Evolutionary conservation across 352 stramenopile species (phyloP).

Genomic region (Phytophthora vignae): DNA sequence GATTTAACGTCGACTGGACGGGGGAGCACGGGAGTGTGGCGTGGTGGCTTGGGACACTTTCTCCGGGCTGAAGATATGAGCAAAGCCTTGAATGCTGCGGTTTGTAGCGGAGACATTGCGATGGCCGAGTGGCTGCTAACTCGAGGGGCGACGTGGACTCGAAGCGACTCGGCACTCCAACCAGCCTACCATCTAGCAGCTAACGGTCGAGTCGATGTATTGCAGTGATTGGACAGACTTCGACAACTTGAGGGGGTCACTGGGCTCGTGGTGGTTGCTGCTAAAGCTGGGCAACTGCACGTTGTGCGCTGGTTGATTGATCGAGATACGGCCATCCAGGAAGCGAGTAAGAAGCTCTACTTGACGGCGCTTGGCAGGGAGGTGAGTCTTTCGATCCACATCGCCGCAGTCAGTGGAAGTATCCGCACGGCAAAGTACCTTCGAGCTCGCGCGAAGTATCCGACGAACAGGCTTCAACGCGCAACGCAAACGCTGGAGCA

Average conservation of each 20-base stretch:
- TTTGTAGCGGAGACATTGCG: not conserved
- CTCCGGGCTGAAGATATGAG: no score
- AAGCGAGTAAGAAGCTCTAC: not conserved
- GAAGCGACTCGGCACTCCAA: not conserved
- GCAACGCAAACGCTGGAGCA: not conserved
- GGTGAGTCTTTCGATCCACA: not conserved
- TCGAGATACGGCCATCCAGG: not conserved
- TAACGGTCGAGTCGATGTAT: not conserved
- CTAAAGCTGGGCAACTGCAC: not conserved
- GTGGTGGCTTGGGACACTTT: not conserved
- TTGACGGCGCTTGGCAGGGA: not conserved
- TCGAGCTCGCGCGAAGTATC: not conserved
- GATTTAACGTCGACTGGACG: not conserved
- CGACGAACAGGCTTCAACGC: not conserved
- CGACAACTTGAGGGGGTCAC: no score
- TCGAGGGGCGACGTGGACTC: not conserved
- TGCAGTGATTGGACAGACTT: no score
- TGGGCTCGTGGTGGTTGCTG: not conserved
- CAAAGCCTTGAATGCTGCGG: not conserved
- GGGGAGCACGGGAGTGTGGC: not conserved
- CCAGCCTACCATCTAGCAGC: not conserved
- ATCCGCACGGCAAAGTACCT: not conserved
- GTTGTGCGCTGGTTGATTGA: not conserved
- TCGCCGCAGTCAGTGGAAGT: not conserved
- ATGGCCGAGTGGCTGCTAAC: not conserved